These are phyloP conservation scores for Boletellus ananas DNA, from an alignment of 768 basidiomycete genomes.

Conservation along the genomic window DNA sequence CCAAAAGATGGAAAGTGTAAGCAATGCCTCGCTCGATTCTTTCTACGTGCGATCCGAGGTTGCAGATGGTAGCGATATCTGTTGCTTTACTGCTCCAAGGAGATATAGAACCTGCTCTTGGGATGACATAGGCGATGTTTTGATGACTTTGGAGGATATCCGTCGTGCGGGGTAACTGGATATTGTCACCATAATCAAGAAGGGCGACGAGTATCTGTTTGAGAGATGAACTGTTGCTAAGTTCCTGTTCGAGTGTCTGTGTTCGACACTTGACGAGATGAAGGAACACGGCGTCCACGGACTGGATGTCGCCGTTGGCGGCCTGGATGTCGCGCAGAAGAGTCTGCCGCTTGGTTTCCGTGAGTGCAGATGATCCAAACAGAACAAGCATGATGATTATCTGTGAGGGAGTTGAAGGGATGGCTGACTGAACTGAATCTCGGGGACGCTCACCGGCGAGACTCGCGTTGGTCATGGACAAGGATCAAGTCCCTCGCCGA, in stretches of 20 bases:
- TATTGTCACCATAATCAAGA: constrained; percentile 81
- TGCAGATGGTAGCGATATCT: constrained; percentile 88
- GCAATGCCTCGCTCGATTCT: constrained; percentile 83
- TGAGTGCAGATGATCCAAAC: constrained; percentile 71
- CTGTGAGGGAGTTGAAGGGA: constrained; percentile 4
- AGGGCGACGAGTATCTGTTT: constrained; percentile 62
- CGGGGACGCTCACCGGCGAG: constrained; percentile 10
- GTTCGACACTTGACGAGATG: constrained; percentile 75
- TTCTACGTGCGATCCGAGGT: constrained; percentile 64
- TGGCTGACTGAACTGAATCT: not conserved
- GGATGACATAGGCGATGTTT: constrained; percentile 69
- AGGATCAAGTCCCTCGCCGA: constrained; percentile 4
- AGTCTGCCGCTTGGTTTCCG: constrained; percentile 62
- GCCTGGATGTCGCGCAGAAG: constrained; percentile 61
- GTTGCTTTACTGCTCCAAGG: constrained; percentile 99
- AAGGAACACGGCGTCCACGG: constrained; percentile 80
- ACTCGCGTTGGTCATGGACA: not conserved
- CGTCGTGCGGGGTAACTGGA: constrained; percentile 44
- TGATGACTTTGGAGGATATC: constrained; percentile 28
- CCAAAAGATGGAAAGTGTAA: constrained; percentile 55
- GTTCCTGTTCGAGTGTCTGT: constrained; percentile 40
- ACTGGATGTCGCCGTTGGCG: constrained; percentile 47
- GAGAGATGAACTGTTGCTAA: constrained; percentile 40
- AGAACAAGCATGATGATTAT: constrained; percentile 67
- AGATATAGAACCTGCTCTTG: constrained; percentile 87